phyloP scores from a whole-genome alignment of 2,329 filamentous ascomycete species.

The Colletotrichum incanum region DNA sequence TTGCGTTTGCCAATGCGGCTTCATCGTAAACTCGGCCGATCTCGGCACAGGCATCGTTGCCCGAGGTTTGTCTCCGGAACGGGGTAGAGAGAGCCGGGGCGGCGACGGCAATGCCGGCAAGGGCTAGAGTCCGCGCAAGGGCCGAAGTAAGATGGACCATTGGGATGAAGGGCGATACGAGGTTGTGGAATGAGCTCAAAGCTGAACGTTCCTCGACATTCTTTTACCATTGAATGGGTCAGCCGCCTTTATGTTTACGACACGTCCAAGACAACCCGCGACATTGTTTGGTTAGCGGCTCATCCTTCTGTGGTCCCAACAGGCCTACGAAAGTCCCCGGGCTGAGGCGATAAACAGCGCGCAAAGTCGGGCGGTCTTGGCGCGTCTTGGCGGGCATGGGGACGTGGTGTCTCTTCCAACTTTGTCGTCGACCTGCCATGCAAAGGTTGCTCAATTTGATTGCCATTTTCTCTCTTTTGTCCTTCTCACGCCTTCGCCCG shows the following conservation, averaged over 20 bases:
- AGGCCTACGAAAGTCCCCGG: not conserved
- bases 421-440: not conserved
- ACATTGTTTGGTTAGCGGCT: not conserved
- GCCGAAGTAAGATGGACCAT: constrained; percentile 16
- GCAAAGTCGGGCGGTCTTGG: constrained; percentile 8
- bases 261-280: not conserved
- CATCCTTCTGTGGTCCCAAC: constrained; percentile 11
- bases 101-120: constrained; percentile 10
- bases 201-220: no score
- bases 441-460: not conserved
- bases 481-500: not conserved
- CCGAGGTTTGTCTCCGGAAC: not conserved
- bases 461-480: no score
- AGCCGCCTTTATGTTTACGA: not conserved
- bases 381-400: not conserved
- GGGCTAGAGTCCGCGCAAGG: not conserved
- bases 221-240: not conserved
- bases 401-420: not conserved
- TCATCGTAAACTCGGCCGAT: constrained; percentile 18
- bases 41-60: constrained; percentile 23
- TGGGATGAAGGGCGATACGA: not conserved
- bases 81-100: constrained; percentile 5
- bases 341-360: not conserved
- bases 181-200: not conserved
- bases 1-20: not conserved